A percentile compares a stretch with the other conserved stretches of the same genome.
These are phyloP conservation scores for Cercophora samala DNA, from an alignment of 495 filamentous ascomycete genomes.

Conservation along the genomic window DNA sequence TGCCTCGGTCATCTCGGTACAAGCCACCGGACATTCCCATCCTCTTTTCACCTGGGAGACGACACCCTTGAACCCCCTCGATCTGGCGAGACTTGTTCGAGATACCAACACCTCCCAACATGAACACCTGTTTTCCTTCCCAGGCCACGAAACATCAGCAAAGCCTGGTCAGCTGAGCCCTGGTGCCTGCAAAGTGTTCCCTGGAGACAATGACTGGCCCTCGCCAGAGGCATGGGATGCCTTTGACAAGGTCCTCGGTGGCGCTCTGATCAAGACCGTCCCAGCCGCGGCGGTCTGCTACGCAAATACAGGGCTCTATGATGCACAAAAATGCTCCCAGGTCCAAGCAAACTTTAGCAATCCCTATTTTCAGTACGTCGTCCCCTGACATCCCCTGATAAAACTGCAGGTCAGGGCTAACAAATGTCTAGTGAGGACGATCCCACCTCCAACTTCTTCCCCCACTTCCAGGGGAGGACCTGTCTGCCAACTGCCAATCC, in stretches of 20 bases:
- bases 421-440: constrained; percentile 1
- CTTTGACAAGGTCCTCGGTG: constrained; percentile 40
- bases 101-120: neutral
- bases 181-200: constrained; percentile 47
- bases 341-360: constrained; percentile 35
- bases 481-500: constrained; percentile 34
- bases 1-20: neutral
- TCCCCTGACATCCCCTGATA: neutral
- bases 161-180: neutral
- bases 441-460: constrained; percentile 19
- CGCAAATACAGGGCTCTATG: constrained; percentile 41
- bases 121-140: neutral
- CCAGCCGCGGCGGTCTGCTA: constrained; percentile 43
- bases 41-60: neutral
- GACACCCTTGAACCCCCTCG: neutral
- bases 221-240: constrained; percentile 38
- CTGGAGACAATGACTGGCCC: constrained; percentile 48
- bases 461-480: constrained; percentile 32
- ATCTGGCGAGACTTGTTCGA: neutral
- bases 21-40: neutral
- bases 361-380: constrained; percentile 8
- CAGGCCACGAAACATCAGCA: neutral
- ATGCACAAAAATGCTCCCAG: constrained; percentile 37
- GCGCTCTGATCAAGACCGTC: constrained; percentile 22
- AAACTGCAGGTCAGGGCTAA: neutral